Evolutionary conservation across 768 basidiomycete genomes (phyloP).

Genomic region (Galerina marginata): DNA sequence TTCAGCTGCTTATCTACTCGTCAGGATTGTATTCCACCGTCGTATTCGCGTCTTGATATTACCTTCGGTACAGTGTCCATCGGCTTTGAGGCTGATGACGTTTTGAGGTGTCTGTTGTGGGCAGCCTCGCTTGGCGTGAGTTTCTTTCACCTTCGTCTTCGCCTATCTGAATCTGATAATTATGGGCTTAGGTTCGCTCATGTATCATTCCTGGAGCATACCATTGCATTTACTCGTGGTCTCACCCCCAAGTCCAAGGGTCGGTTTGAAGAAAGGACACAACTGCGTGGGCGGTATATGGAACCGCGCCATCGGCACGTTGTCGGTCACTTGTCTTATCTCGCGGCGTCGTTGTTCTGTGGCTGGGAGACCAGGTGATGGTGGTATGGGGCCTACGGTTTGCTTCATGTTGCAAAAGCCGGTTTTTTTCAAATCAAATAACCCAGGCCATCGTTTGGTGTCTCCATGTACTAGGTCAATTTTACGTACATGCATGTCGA

Average conservation of each 20-base stretch:
- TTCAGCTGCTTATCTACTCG: not conserved
- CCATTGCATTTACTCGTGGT: constrained; percentile 3
- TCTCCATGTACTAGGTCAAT: constrained; percentile 31
- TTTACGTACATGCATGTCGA: constrained; percentile 26
- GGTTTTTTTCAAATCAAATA: constrained; percentile 30
- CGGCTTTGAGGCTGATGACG: constrained; percentile 6
- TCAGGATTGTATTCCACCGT: constrained; percentile 4
- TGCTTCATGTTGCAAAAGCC: constrained; percentile 11
- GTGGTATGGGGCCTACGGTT: constrained; percentile 8
- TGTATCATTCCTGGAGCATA: constrained; percentile 8
- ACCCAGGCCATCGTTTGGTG: constrained; percentile 28
- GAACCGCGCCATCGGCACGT: constrained; percentile 9
- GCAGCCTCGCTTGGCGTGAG: constrained; percentile 15
- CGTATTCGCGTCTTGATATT: constrained; percentile 11
- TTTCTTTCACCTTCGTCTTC: not conserved
- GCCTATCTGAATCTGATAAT: not conserved
- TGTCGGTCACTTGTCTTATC: constrained; percentile 18
- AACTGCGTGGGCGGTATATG: constrained; percentile 9
- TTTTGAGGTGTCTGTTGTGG: constrained; percentile 10
- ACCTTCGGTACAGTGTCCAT: constrained; percentile 9
- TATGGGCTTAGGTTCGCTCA: not conserved
- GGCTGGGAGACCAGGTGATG: constrained; percentile 10
- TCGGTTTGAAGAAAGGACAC: constrained; percentile 18
- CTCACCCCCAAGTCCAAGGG: constrained; percentile 3
- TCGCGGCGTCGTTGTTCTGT: constrained; percentile 13